Base-by-base conservation (phyloP, 1,284 basidiomycete genomes). In the Irpex sp. region DNA sequence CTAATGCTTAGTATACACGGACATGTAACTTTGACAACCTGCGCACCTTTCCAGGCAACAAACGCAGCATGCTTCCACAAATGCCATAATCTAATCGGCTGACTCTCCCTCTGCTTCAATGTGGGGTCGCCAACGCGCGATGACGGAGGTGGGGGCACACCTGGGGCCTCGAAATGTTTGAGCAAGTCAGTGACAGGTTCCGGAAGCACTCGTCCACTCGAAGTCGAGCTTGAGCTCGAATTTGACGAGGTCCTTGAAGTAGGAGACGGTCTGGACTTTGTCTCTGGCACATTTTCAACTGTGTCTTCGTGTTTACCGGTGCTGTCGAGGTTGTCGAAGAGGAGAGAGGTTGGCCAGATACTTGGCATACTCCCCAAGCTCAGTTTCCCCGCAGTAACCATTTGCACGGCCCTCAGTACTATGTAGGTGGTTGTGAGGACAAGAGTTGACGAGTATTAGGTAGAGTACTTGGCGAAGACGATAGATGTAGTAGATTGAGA, bases 1-100 rank as follows among this genome's bases (percentile, higher is more conserved):
- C 3, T 28, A 3, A 5, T 1, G 6, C 6, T 28, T 28, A 28
- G 28, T 28, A 28, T 28, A 3, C 28, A 28, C 28, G 28, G 28
- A 28, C 28, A 28, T 4, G 28, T 28, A 28, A 28, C 42, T 45
- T 45, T 45, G 42, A 39, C 1, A 5, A 9, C 12, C 52, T 36
- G 67, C 77, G 66, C 64, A 90, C 90, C 84, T 81, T 91, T 92
- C 48, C 80, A 75, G 0, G 83, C 82, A 9, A 83, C 80, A 59
- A 90, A 80, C 12, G 81, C 72, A 4, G 84, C 87, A 68, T 86
- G 84, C 70, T 83, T 88, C 83, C 87, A 88, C 58, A 84, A 74
- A 68, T 90, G 82, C 83, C 86, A 86, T 9, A 90, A 66, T 53
- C 81, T 79, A 42, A 90, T 65, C 0, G 85, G 82, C 19, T 74